phyloP scores from a whole-genome alignment of 805 yeast species.

The Saccharomycopsis javanensis region DNA sequence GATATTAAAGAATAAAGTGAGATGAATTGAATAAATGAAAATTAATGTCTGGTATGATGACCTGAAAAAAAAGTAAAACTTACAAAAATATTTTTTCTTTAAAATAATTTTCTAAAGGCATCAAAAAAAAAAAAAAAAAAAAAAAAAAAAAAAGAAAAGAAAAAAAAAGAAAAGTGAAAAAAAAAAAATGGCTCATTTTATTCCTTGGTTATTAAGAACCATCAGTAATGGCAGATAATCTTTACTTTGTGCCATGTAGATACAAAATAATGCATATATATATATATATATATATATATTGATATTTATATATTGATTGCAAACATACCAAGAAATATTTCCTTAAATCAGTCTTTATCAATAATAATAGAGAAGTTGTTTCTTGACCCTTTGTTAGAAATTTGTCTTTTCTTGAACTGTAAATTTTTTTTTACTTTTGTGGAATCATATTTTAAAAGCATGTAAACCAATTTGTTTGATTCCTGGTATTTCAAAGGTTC shows the following conservation, averaged over 20 bases:
- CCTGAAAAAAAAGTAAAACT: background rate
- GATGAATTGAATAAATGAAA: background rate
- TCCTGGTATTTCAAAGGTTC: constrained; percentile 36
- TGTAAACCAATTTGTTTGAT: constrained; percentile 65
- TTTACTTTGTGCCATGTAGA: no score
- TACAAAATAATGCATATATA: background rate
- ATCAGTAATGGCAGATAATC: no score
- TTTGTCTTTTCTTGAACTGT: constrained; percentile 11
- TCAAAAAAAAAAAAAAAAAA: background rate
- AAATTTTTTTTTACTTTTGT: background rate
- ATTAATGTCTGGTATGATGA: background rate
- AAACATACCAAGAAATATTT: background rate
- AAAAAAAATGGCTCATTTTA: background rate
- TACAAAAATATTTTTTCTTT: background rate
- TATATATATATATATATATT: background rate
- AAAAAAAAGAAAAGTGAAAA: background rate
- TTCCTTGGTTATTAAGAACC: no score
- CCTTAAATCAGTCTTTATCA: background rate
- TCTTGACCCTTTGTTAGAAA: constrained; percentile 7
- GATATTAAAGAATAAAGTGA: background rate
- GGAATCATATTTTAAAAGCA: constrained; percentile 48
- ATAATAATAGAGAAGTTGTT: constrained; percentile 17
- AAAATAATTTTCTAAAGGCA: background rate
- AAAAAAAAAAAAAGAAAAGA: background rate
- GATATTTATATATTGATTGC: background rate